Evolutionary conservation across 148 eudicot species (phyloP).

Genomic region (Fagopyrum esculentum): DNA sequence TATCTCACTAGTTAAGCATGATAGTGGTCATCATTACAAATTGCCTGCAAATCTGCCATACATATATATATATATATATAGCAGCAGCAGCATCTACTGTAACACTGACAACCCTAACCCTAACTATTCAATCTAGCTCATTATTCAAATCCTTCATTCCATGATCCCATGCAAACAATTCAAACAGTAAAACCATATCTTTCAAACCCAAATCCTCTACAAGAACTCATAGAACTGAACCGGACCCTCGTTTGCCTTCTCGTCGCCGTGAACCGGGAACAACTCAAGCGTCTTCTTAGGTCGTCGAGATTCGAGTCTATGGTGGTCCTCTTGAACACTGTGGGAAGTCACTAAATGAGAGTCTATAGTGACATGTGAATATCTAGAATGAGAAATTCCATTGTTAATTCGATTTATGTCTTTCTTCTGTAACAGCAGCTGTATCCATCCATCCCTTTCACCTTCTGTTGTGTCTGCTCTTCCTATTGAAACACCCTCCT

Average conservation of each 20-base stretch:
- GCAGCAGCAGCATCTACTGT: neutral
- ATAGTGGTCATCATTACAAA: neutral
- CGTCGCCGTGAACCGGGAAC: neutral
- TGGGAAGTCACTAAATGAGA: neutral
- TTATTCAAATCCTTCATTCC: neutral
- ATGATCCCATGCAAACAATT: neutral
- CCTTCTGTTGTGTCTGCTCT: neutral
- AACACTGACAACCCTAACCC: neutral
- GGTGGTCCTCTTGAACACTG: neutral
- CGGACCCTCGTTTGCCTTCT: neutral
- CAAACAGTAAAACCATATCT: no score
- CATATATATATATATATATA: no score
- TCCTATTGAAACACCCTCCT: neutral
- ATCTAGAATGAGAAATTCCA: slow-evolving; percentile 11
- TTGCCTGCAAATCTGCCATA: neutral
- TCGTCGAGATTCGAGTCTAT: neutral
- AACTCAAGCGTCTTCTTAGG: neutral
- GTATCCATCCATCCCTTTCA: slow-evolving; percentile 11
- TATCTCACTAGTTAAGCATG: neutral
- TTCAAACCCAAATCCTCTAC: neutral
- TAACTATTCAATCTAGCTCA: neutral
- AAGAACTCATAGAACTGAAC: slow-evolving; percentile 8
- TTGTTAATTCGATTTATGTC: slow-evolving; percentile 3
- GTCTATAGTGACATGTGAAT: neutral
- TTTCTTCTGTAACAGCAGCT: neutral